These are phyloP conservation scores for Hyphopichia khmerensis DNA, from an alignment of 1,139 yeast genomes.

Conservation along the genomic window DNA sequence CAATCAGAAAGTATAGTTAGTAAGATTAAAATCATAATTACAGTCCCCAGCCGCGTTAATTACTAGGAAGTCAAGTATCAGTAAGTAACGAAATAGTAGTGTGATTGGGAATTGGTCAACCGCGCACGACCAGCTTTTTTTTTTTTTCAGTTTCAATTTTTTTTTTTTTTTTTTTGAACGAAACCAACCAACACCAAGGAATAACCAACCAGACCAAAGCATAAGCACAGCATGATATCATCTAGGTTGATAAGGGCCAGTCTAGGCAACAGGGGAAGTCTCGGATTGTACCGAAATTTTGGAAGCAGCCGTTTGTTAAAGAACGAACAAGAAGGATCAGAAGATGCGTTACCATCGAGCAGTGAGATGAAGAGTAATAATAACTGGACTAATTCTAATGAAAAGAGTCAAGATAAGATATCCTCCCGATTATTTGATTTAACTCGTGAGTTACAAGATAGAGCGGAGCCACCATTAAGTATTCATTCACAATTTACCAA, in stretches of 20 bases:
- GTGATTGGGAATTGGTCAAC: no score
- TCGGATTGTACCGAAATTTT: no score
- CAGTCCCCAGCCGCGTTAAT: no score
- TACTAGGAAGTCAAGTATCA: no score
- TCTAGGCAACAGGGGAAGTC: no score
- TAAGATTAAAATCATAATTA: no score
- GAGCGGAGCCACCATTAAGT: slow-evolving; percentile 22
- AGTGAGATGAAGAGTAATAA: slow-evolving; percentile 33
- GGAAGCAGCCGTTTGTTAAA: no score
- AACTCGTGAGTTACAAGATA: slow-evolving; percentile 27
- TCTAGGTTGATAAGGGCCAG: background rate
- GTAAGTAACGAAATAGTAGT: no score
- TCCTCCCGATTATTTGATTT: slow-evolving; percentile 16
- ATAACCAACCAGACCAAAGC: background rate
- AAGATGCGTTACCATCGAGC: slow-evolving; percentile 21
- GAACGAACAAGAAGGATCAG: background rate
- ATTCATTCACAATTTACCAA: slow-evolving; percentile 30
- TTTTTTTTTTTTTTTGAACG: no score
- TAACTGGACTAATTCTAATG: slow-evolving; percentile 19
- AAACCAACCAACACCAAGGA: no score
- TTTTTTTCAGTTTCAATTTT: no score
- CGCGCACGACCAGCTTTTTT: background rate
- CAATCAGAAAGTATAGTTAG: no score
- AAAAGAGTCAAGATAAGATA: background rate
- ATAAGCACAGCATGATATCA: background rate